Conservation (phyloP, 129 eudicot species). For the Centrapalus pauciflorus region DNA sequence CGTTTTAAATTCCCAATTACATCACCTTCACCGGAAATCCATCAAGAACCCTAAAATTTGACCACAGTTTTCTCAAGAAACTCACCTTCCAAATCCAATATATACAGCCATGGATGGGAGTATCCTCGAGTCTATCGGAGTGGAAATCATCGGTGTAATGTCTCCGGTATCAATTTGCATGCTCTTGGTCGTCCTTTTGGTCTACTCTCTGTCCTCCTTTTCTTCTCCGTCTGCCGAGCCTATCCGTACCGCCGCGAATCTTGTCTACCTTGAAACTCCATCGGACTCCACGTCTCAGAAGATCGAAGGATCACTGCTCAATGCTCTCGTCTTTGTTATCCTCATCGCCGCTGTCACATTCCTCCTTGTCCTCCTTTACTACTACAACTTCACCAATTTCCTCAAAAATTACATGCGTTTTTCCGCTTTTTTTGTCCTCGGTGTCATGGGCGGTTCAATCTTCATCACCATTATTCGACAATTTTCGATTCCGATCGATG, state of each 20-base stretch:
- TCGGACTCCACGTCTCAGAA: constrained; percentile 63
- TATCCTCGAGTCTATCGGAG: constrained; percentile 66
- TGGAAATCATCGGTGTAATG: constrained; percentile 75
- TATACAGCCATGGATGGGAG: constrained; percentile 54
- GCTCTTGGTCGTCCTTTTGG: constrained; percentile 85
- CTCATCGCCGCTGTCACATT: constrained; percentile 75
- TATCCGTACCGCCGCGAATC: constrained; percentile 90
- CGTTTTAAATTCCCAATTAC: background rate
- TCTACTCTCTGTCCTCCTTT: constrained; percentile 54
- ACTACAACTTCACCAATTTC: constrained; percentile 74
- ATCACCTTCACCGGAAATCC: constrained; percentile 6
- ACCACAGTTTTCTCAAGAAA: background rate
- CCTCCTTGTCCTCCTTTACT: constrained; percentile 77
- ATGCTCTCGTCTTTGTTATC: constrained; percentile 76
- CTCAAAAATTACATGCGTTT: constrained; percentile 80
- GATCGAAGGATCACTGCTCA: constrained; percentile 76
- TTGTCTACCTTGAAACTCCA: constrained; percentile 73
- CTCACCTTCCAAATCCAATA: constrained; percentile 5
- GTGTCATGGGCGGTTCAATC: constrained; percentile 75
- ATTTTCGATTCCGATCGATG: constrained; percentile 59
- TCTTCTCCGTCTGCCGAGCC: constrained; percentile 37
- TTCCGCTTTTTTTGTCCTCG: constrained; percentile 71
- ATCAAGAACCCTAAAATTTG: constrained; percentile 15
- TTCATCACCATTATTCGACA: constrained; percentile 42
- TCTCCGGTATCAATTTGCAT: constrained; percentile 94